A percentile compares a stretch with the other conserved stretches of the same genome.
phyloP scores from a whole-genome alignment of 108 stramenopile genomes.

The Skeletonema potamos region DNA sequence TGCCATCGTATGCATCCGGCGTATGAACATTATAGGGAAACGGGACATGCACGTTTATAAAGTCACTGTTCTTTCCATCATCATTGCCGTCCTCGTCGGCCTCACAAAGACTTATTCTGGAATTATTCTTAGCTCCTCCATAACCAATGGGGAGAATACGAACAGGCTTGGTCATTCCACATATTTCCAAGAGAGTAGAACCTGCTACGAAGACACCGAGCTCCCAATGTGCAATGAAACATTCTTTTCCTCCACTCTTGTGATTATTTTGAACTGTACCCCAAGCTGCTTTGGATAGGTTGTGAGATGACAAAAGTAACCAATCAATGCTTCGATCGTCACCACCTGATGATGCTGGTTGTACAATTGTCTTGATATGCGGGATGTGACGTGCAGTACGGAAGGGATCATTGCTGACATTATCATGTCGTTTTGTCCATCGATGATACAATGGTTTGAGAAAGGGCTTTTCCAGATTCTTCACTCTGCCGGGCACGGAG shows the following conservation, averaged over 20 bases:
- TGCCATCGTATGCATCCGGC: background rate
- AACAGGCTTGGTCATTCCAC: constrained; percentile 2
- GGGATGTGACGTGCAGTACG: constrained; percentile 55
- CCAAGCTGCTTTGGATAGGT: constrained; percentile 82
- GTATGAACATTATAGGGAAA: background rate
- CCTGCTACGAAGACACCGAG: constrained; percentile 79
- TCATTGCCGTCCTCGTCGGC: background rate
- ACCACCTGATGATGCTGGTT: constrained; percentile 16
- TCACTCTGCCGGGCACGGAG: constrained; percentile 57
- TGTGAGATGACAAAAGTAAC: constrained; percentile 69
- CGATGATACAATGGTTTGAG: constrained; percentile 47
- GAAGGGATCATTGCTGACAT: constrained; percentile 27
- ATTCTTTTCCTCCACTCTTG: background rate
- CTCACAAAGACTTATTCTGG: background rate
- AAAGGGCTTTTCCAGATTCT: constrained; percentile 64
- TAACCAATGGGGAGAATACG: background rate
- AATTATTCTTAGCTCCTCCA: background rate
- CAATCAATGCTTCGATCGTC: constrained; percentile 49
- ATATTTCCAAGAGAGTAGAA: constrained; percentile 16
- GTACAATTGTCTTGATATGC: constrained; percentile 78
- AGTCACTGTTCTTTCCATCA: background rate
- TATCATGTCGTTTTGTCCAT: constrained; percentile 48
- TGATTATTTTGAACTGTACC: constrained; percentile 59
- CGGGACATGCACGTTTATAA: background rate
- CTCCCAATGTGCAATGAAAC: constrained; percentile 73